Evolutionary conservation across 176 grass and related monocot species (phyloP), one percentile per base, ranked within the genome.

Genomic region (Carex littledalei): DNA sequence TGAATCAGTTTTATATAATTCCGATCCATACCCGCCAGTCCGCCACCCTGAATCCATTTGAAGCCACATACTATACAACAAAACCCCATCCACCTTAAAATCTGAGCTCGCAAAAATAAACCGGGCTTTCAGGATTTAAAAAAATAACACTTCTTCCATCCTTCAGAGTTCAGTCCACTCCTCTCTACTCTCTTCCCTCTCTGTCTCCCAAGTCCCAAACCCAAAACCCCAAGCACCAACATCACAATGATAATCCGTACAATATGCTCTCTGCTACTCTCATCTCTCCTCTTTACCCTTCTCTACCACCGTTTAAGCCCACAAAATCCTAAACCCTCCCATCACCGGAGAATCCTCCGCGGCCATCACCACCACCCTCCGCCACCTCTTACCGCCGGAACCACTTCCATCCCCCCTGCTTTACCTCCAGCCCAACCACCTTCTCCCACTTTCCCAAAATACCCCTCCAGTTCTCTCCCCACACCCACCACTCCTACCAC

Each of bases 381-480:
- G 0, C 13, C 81, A 1, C 8, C 60, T 37, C 55, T 55, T 56
- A 14, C 62, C 67, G 0, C 45, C 7, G 5, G 3, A 20, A 5
- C 45, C 81, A 16, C 20, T 29, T 61, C 82, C 18, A 12, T 83
- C 0, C 61, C 81, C 3, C 77, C 65, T 8, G 18, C 45, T 3
- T 24, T 57, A 20, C 52, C 88, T 20, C 84, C 86, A 9, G n/a
- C 67, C 0, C 79, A 67, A 32, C 60, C 84, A 11, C 88, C 88
- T 43, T 85, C 83, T 31, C 21, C 88, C 12, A 58, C 88, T 61
- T 75, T 83, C 35, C 84, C 88, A 2, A 89, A 86, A 55, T 67
- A 89, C 84, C 84, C 84, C 8, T 89, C 84, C 18, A 73, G 82
- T 11, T 88, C 87, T 17, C 56, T 84, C 34, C 84, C 87, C 10